Percentiles rank a stretch among this genome's conserved stretches.
phyloP scores from a whole-genome alignment of 1,284 basidiomycete species.

The Coniferiporia sulphurascens region DNA sequence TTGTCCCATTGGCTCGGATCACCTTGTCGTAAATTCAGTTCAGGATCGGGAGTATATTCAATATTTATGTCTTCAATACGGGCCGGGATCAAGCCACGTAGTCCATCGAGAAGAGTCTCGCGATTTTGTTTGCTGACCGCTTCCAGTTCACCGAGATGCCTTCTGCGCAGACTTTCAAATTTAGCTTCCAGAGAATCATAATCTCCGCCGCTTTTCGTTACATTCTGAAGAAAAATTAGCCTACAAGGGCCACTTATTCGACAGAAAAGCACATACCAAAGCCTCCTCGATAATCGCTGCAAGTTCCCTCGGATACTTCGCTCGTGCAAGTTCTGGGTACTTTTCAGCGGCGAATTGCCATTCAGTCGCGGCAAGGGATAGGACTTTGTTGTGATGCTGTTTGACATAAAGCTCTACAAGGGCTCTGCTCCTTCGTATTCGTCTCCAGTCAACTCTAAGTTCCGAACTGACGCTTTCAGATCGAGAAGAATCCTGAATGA shows the following conservation, averaged over 20 bases:
- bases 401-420: conserved; percentile 19
- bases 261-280: conserved; percentile 12
- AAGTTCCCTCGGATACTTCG: conserved; percentile 11
- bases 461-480: background rate
- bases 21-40: background rate
- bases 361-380: conserved; percentile 20
- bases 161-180: background rate
- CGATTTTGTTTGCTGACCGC: background rate
- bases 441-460: background rate
- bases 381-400: conserved; percentile 18
- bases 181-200: background rate
- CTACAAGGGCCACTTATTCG: background rate
- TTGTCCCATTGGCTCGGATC: background rate
- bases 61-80: background rate
- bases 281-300: conserved; percentile 21
- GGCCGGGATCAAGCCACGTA: background rate
- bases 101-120: background rate
- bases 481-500: background rate
- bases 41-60: background rate
- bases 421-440: conserved; percentile 9
- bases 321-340: conserved; percentile 17
- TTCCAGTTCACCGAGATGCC: background rate
- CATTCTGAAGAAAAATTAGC: background rate
- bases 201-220: conserved; percentile 7
- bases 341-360: conserved; percentile 21